Conservation (phyloP, 345 rosid genomes). For the Diplotaxis tenuifolia region DNA sequence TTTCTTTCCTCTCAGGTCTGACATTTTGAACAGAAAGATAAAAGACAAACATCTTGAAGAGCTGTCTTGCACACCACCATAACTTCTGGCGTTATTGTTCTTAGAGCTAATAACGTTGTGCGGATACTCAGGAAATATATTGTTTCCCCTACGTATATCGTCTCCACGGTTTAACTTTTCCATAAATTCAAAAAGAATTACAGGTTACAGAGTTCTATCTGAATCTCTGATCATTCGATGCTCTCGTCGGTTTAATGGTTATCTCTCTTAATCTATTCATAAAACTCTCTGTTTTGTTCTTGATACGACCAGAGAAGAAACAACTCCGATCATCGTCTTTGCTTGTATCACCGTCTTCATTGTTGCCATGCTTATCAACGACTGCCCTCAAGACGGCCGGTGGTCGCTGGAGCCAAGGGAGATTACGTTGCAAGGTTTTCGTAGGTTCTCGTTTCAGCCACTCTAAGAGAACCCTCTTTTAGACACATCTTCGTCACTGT, state of each 20-base stretch:
- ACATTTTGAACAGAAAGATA: too few relatives aligned
- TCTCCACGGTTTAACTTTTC: too few relatives aligned
- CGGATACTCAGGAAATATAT: too few relatives aligned
- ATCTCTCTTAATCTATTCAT: slow-evolving; percentile 7
- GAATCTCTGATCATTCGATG: slow-evolving; percentile 13
- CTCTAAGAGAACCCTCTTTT: slow-evolving; percentile 77
- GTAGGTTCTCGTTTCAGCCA: slow-evolving; percentile 83
- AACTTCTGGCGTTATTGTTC: too few relatives aligned
- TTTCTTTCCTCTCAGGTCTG: too few relatives aligned
- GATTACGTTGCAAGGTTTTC: slow-evolving; percentile 67
- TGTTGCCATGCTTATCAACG: slow-evolving; percentile 65
- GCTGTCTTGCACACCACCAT: too few relatives aligned
- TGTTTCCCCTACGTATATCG: too few relatives aligned
- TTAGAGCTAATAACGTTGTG: too few relatives aligned
- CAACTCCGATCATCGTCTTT: slow-evolving; percentile 59
- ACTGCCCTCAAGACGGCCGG: slow-evolving; percentile 60
- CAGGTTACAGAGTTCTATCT: not conserved
- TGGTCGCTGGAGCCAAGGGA: slow-evolving; percentile 40
- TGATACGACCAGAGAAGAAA: not conserved
- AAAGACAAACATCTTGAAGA: too few relatives aligned
- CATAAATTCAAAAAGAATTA: too few relatives aligned
- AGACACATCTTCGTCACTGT: slow-evolving; percentile 83
- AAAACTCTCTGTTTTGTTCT: not conserved
- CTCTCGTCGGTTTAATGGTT: slow-evolving; percentile 2
- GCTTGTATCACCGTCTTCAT: slow-evolving; percentile 67